Conservation (phyloP, 2,329 filamentous ascomycete genomes). For the Kalmusia sp. region DNA sequence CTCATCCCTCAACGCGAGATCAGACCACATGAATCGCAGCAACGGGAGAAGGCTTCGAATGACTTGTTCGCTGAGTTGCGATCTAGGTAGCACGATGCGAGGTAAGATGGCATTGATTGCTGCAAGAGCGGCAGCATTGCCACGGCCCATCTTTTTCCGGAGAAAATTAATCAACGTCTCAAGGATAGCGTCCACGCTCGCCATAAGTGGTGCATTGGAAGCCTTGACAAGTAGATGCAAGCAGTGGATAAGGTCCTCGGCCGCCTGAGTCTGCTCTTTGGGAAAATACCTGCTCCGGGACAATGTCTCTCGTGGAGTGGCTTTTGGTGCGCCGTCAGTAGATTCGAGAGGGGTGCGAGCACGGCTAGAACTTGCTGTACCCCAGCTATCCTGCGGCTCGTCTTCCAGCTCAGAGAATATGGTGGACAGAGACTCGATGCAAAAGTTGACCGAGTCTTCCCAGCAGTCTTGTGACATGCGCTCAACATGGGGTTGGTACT, state of each 20-base stretch:
- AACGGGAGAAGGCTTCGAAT: slow-evolving; percentile 71
- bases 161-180: slow-evolving; percentile 67
- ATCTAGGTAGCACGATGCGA: slow-evolving; percentile 72
- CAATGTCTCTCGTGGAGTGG: slow-evolving; percentile 31
- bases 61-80: slow-evolving; percentile 66
- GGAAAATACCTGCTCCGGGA: slow-evolving; percentile 24
- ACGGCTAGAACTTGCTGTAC: slow-evolving; percentile 36
- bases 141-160: slow-evolving; percentile 64
- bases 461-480: slow-evolving; percentile 74
- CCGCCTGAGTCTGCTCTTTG: slow-evolving; percentile 31
- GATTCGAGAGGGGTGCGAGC: slow-evolving; percentile 41
- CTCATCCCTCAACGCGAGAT: slow-evolving; percentile 69
- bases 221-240: slow-evolving; percentile 69
- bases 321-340: slow-evolving; percentile 30
- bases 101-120: slow-evolving; percentile 75
- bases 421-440: slow-evolving; percentile 65
- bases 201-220: slow-evolving; percentile 71
- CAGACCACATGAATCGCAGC: slow-evolving; percentile 77
- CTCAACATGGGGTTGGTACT: slow-evolving; percentile 79
- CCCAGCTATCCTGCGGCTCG: slow-evolving; percentile 35
- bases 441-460: slow-evolving; percentile 74
- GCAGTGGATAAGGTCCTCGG: slow-evolving; percentile 63
- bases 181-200: slow-evolving; percentile 64
- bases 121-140: slow-evolving; percentile 77
- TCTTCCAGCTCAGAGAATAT: slow-evolving; percentile 32